Evolutionary conservation across 164 flowering plant genomes (phyloP).

Genomic region (Kalanchoe fedtschenkoi): DNA sequence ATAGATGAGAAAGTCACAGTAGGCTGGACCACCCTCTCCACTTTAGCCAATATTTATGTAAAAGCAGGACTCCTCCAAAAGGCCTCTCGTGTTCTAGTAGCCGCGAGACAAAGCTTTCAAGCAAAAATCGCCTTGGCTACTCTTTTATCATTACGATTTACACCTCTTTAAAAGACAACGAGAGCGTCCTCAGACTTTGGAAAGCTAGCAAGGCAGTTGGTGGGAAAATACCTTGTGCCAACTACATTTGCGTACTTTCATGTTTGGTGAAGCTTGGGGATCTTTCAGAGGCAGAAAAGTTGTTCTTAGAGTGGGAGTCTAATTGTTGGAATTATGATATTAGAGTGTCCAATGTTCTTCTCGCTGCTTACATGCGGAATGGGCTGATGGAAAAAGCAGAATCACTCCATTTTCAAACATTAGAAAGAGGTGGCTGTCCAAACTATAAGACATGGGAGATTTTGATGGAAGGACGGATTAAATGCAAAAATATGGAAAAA

Average conservation of each 20-base stretch:
- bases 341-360: constrained; percentile 51
- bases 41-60: constrained; percentile 36
- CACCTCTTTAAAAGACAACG: constrained; percentile 30
- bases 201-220: constrained; percentile 33
- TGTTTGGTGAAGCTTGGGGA: constrained; percentile 51
- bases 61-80: constrained; percentile 26
- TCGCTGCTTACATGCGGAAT: constrained; percentile 43
- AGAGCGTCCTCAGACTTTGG: constrained; percentile 47
- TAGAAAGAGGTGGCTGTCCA: constrained; percentile 47
- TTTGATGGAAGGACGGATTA: constrained; percentile 53
- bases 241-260: constrained; percentile 35
- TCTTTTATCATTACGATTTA: constrained; percentile 44
- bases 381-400: constrained; percentile 45
- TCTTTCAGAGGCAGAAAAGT: constrained; percentile 34
- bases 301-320: constrained; percentile 41
- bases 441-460: constrained; percentile 71
- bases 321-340: constrained; percentile 37
- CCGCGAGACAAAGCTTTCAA: constrained; percentile 43
- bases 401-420: constrained; percentile 30
- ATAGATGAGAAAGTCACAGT: constrained; percentile 28
- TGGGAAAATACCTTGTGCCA: constrained; percentile 35
- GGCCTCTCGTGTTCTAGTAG: constrained; percentile 24
- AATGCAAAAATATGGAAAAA: constrained; percentile 32
- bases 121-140: constrained; percentile 29
- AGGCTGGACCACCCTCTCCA: constrained; percentile 45